Evolutionary conservation across 176 grass and related monocot species (phyloP), one percentile per base, ranked within the genome.

Genomic region (Areca catechu): DNA sequence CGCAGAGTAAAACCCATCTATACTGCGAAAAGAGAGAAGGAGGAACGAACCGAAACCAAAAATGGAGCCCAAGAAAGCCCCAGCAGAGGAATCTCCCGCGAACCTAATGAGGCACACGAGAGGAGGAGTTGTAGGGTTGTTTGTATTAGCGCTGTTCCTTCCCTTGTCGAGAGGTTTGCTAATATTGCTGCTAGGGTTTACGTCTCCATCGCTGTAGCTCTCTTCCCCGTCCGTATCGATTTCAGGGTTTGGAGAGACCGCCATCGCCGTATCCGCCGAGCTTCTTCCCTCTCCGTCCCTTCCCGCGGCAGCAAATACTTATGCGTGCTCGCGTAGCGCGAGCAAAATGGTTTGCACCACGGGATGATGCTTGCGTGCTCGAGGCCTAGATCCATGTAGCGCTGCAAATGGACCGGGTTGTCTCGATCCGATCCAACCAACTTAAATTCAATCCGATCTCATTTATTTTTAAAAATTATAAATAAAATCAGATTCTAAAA

Each of bases 241-340:
- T 19, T 81, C 80, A 48, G 80, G 75, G 71, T 59, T 94, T 69
- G 65, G 48, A 19, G 74, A 63, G 51, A 80, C 67, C 74, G 72
- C 61, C 83, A 88, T 60, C 3, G 57, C 57, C 57, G 16, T 60
- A 4, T 5, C 1, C 69, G 48, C 34, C 80, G 10, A 43, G 34
- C 34, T 53, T 56, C 5, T 15, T n/a, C 14, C 54, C 20, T 10
- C 37, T 28, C 14, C 16, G 16, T 24, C 20, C 18, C 9, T n/a
- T 30, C 1, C 62, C 34, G 34, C 10, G 34, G 34, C 34, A 43
- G 34, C 7, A 43, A 43, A 43, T 12, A 43, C 34, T 3, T 29
- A 25, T 4, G 7, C 34, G 7, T 4, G 34, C 34, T 12, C 34
- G 34, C 34, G 34, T 43, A 7, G 34, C 7, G 34, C 7, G 34